Base-by-base conservation (phyloP, 23 red algal genomes). In the Chondrus crispus region DNA sequence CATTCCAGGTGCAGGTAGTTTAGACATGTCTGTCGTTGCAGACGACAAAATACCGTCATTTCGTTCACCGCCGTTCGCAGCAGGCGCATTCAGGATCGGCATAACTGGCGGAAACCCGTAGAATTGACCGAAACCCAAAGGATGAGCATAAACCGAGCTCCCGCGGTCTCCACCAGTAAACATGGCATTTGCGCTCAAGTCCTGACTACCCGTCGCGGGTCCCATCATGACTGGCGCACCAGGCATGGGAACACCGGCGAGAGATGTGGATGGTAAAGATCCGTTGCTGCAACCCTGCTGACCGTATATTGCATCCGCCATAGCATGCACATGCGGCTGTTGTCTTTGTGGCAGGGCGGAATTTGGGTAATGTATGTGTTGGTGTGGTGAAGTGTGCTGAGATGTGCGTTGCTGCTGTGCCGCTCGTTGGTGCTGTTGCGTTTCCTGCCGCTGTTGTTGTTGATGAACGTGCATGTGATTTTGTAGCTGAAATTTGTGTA, bases 31-130 rank as follows among this genome's bases (percentile, higher is more conserved):
- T 33, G 62, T 50, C 1, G 72, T 33, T 26, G 51, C 46, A 37
- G 44, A 13, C 13, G 32, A 53, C 5, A 33, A 41, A 62, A 37
- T 50, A 10, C 24, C 11, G 24, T 80, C 72, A 2, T 47, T 24
- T 22, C 52, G 55, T 38, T 87, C 84, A 35, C 58, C 60, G 22
- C 57, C 11, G 26, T 45, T 70, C 42, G 39, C 22, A 3, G 84
- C 41, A 29, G 62, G 72, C 18, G 87, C 71, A 30, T 80, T 90
- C 53, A 90, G 1, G 49, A 90, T 76, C 32, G 87, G 87, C 46
- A 90, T 33, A 20, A 80, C 62, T 68, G 45, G 87, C 37, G 64
- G 53, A 90, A 32, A 51, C n/a, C 87, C 73, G 48, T 80, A 90
- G n/a, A 90, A 81, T 19, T 62, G 87, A 90, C 73, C 46, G 6